These are phyloP conservation scores for Ciborinia camelliae DNA, from an alignment of 2,329 filamentous ascomycete genomes.

Conservation along the genomic window DNA sequence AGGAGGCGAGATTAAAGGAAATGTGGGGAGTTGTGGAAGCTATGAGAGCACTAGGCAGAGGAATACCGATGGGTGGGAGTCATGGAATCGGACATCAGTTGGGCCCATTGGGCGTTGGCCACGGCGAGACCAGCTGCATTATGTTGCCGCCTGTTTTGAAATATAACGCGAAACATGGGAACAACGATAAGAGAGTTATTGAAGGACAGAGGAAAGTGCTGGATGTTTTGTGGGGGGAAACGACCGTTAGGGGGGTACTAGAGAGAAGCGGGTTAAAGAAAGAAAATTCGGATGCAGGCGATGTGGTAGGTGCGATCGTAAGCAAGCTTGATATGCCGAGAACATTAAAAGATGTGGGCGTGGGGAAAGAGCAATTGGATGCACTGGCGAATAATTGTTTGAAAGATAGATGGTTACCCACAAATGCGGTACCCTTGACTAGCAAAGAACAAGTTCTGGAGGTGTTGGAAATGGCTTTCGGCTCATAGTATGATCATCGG, in stretches of 20 bases:
- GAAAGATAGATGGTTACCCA: constrained; percentile 48
- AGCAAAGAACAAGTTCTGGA: constrained; percentile 49
- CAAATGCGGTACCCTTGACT: constrained; percentile 49
- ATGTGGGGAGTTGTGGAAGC: constrained; percentile 49
- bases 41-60: constrained; percentile 46
- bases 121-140: constrained; percentile 59
- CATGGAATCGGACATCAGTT: constrained; percentile 46
- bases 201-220: constrained; percentile 27
- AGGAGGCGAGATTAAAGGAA: constrained; percentile 25
- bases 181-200: constrained; percentile 20
- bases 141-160: constrained; percentile 54
- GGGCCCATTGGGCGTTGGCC: constrained; percentile 48
- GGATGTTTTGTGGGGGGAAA: constrained; percentile 29
- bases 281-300: constrained; percentile 44
- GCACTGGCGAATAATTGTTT: constrained; percentile 48
- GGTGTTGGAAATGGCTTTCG: constrained; percentile 41
- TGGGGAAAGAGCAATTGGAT: constrained; percentile 48
- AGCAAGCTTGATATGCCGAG: constrained; percentile 52
- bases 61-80: constrained; percentile 41
- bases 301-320: constrained; percentile 51
- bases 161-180: constrained; percentile 44
- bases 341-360: constrained; percentile 49
- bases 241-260: constrained; percentile 22
- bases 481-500: background rate
- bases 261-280: constrained; percentile 24